Evolutionary conservation across 495 filamentous ascomycete species (phyloP).

Genomic region (Neurospora sp.): DNA sequence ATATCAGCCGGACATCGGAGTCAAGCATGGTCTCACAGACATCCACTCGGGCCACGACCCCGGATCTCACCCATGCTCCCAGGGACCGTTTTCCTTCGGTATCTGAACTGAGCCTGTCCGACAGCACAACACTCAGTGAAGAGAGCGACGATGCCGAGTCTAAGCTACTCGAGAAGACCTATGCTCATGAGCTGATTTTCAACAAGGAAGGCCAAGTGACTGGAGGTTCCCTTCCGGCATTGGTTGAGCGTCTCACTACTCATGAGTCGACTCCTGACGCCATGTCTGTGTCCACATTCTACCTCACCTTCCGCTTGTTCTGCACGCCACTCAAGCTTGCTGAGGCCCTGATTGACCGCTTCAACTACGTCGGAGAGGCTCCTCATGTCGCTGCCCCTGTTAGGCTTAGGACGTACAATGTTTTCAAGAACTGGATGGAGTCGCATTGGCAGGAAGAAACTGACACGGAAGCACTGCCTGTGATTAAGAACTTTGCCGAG

Average conservation of each 20-base stretch:
- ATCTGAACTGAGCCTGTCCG: slow-evolving; percentile 47
- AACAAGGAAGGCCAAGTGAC: slow-evolving; percentile 95
- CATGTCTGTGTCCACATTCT: slow-evolving; percentile 89
- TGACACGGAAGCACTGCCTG: slow-evolving; percentile 61
- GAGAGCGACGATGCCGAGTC: slow-evolving; percentile 68
- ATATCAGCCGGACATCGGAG: slow-evolving; percentile 72
- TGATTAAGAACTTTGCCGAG: slow-evolving; percentile 71
- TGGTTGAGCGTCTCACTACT: slow-evolving; percentile 88
- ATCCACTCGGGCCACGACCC: slow-evolving; percentile 85
- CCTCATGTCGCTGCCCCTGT: slow-evolving; percentile 66
- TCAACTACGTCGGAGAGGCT: slow-evolving; percentile 79
- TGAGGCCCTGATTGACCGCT: slow-evolving; percentile 73
- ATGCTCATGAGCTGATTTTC: slow-evolving; percentile 77
- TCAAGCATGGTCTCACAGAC: slow-evolving; percentile 68
- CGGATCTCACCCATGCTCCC: slow-evolving; percentile 46
- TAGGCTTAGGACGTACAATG: slow-evolving; percentile 85
- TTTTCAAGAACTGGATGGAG: slow-evolving; percentile 95
- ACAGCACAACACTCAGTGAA: slow-evolving; percentile 55
- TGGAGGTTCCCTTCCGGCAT: slow-evolving; percentile 79
- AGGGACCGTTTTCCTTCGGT: slow-evolving; percentile 35
- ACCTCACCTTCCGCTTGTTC: slow-evolving; percentile 94
- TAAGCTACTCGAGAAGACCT: slow-evolving; percentile 75
- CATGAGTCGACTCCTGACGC: slow-evolving; percentile 90
- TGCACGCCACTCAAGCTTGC: slow-evolving; percentile 73
- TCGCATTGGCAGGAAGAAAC: slow-evolving; percentile 82